Percentiles rank a stretch among this genome's conserved stretches.
These are phyloP conservation scores for Digitaria exilis DNA, from an alignment of 202 grass and related monocot species.

Conservation along the genomic window DNA sequence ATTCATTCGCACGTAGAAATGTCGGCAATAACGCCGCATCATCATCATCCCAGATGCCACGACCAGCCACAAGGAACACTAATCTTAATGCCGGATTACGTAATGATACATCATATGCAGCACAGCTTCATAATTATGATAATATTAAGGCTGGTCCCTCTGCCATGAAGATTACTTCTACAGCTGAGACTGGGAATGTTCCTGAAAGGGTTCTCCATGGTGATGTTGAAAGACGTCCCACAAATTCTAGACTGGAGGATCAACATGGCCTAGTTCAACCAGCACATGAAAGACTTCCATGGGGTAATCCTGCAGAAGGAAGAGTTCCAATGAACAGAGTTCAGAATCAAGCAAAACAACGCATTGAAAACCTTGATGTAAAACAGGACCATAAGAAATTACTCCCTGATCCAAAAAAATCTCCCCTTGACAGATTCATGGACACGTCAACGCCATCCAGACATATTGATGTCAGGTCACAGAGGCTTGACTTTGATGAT, in stretches of 20 bases:
- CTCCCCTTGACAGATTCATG: slow-evolving; percentile 68
- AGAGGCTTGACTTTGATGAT: slow-evolving; percentile 91
- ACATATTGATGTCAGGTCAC: slow-evolving; percentile 55
- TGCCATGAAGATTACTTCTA: slow-evolving; percentile 45
- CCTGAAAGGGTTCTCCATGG: slow-evolving; percentile 42
- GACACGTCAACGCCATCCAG: slow-evolving; percentile 49
- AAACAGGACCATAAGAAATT: slow-evolving; percentile 57
- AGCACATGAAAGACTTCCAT: slow-evolving; percentile 48
- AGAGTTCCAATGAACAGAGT: slow-evolving; percentile 40
- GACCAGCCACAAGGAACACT: slow-evolving; percentile 55
- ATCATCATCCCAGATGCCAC: slow-evolving; percentile 69
- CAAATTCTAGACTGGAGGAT: slow-evolving; percentile 53
- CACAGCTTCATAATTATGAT: slow-evolving; percentile 47
- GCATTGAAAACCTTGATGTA: slow-evolving; percentile 33
- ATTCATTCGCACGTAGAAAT: slow-evolving; percentile 63
- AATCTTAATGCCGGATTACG: slow-evolving; percentile 52
- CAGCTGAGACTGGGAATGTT: slow-evolving; percentile 49
- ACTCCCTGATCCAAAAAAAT: slow-evolving; percentile 65
- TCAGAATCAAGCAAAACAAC: slow-evolving; percentile 49
- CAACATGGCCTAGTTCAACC: slow-evolving; percentile 45
- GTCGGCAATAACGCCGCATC: slow-evolving; percentile 65
- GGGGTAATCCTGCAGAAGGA: slow-evolving; percentile 44
- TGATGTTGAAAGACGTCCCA: slow-evolving; percentile 49
- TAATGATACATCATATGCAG: slow-evolving; percentile 48
- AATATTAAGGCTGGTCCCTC: slow-evolving; percentile 45